phyloP scores from a whole-genome alignment of 83 land plant genomes.

The Picea abies region DNA sequence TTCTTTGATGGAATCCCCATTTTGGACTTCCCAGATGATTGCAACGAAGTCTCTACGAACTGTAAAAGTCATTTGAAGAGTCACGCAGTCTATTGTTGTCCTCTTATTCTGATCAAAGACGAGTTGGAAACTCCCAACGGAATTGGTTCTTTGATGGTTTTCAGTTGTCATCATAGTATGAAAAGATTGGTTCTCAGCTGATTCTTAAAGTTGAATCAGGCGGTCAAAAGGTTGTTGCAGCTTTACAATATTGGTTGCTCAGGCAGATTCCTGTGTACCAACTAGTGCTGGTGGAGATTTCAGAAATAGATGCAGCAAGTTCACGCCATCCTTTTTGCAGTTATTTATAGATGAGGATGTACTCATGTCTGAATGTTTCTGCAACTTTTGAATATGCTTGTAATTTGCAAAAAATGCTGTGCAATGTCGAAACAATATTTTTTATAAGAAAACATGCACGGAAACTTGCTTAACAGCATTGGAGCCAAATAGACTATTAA shows the following conservation, averaged over 20 bases:
- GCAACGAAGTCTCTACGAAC: not conserved
- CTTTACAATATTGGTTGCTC: not conserved
- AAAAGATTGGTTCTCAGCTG: not conserved
- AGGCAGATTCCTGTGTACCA: conserved; percentile 4
- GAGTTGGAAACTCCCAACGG: not conserved
- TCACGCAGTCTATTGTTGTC: conserved; percentile 2
- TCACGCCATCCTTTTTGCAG: not conserved
- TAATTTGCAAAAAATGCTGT: too few relatives aligned
- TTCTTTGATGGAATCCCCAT: conserved; percentile 5
- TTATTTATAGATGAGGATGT: conserved; percentile 11
- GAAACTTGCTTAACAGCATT: too few relatives aligned
- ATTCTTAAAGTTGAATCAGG: conserved; percentile 4
- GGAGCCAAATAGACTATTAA: too few relatives aligned
- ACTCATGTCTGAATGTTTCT: too few relatives aligned
- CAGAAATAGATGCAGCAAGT: not conserved
- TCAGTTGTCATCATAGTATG: not conserved
- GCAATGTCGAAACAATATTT: too few relatives aligned
- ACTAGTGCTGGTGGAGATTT: not conserved
- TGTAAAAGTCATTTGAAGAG: conserved; percentile 8
- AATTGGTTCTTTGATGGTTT: not conserved
- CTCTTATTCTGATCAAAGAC: not conserved
- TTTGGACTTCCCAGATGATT: conserved; percentile 8
- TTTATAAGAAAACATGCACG: too few relatives aligned
- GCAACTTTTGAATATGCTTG: too few relatives aligned
- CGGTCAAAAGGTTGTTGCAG: not conserved